These are phyloP conservation scores for Nicotiana tabacum DNA, from an alignment of 257 asterid genomes.

Conservation along the genomic window DNA sequence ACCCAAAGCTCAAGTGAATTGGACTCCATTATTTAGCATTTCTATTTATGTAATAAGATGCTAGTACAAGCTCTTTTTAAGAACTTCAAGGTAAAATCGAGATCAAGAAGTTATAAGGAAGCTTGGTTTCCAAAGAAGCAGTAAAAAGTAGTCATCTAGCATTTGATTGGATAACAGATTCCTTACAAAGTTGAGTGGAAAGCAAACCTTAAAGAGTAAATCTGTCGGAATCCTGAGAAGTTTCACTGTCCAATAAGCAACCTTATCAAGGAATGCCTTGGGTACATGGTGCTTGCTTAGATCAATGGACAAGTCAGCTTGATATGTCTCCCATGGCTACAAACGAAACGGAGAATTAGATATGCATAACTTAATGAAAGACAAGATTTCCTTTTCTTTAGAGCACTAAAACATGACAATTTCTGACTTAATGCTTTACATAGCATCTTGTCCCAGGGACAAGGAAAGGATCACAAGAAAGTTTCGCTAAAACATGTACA, in stretches of 20 bases:
- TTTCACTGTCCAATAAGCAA: slow-evolving; percentile 75
- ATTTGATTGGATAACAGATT: not conserved
- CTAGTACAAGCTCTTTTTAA: not conserved
- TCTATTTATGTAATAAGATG: not conserved
- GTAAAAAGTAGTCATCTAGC: not conserved
- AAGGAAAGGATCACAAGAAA: not conserved
- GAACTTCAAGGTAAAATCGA: not conserved
- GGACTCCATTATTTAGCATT: not conserved
- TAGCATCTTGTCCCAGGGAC: not conserved
- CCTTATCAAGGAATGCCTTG: slow-evolving; percentile 54
- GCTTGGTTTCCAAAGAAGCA: not conserved
- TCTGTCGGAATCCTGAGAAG: slow-evolving; percentile 79
- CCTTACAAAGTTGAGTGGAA: not conserved
- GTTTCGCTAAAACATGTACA: not conserved
- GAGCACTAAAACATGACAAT: not conserved
- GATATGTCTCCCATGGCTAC: slow-evolving; percentile 93
- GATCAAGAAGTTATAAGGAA: no score
- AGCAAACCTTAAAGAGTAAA: slow-evolving; percentile 60
- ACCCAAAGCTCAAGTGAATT: not conserved
- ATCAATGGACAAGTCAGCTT: slow-evolving; percentile 62
- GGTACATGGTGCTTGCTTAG: slow-evolving; percentile 80
- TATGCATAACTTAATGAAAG: not conserved
- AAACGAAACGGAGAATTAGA: slow-evolving; percentile 9
- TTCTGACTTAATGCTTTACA: not conserved
- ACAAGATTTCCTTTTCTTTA: not conserved